Percentiles rank a stretch among this genome's conserved stretches.
These are phyloP conservation scores for Byssochlamys sp. DNA, from an alignment of 2,329 filamentous ascomycete genomes.

Conservation along the genomic window DNA sequence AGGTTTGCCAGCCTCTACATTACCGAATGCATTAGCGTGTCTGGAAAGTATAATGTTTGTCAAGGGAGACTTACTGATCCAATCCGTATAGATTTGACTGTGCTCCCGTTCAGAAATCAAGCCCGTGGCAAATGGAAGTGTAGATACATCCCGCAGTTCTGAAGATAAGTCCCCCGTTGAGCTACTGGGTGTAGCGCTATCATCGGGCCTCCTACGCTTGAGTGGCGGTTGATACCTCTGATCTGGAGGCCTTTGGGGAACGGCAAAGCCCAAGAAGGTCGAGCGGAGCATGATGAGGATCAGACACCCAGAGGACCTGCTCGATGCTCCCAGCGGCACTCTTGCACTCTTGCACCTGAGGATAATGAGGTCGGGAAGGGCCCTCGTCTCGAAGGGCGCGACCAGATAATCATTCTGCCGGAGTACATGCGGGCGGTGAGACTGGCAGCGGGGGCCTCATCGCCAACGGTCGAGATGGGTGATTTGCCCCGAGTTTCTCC, in stretches of 20 bases:
- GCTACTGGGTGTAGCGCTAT: slow-evolving; percentile 2
- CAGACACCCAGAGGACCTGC: neutral
- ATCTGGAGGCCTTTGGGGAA: neutral
- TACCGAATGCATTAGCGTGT: slow-evolving; percentile 4
- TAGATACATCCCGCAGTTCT: slow-evolving; percentile 3
- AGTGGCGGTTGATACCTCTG: neutral
- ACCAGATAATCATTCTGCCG: neutral
- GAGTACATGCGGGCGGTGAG: neutral
- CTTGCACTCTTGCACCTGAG: neutral
- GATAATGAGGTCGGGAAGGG: neutral
- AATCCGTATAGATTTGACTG: slow-evolving; percentile 19
- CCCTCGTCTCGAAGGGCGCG: neutral
- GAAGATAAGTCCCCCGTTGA: neutral
- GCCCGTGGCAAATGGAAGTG: slow-evolving; percentile 6
- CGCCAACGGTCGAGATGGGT: neutral
- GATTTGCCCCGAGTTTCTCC: neutral
- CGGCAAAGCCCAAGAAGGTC: neutral
- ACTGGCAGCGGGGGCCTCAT: neutral
- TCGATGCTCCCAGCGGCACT: neutral
- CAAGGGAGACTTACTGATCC: slow-evolving; percentile 16
- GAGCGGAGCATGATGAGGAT: neutral
- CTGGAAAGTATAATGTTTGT: neutral
- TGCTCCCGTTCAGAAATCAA: slow-evolving; percentile 11
- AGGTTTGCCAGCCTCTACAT: slow-evolving; percentile 17
- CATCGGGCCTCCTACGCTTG: neutral